These are phyloP conservation scores for Tephrocybe sp. DNA, from an alignment of 768 basidiomycete genomes.

Conservation along the genomic window DNA sequence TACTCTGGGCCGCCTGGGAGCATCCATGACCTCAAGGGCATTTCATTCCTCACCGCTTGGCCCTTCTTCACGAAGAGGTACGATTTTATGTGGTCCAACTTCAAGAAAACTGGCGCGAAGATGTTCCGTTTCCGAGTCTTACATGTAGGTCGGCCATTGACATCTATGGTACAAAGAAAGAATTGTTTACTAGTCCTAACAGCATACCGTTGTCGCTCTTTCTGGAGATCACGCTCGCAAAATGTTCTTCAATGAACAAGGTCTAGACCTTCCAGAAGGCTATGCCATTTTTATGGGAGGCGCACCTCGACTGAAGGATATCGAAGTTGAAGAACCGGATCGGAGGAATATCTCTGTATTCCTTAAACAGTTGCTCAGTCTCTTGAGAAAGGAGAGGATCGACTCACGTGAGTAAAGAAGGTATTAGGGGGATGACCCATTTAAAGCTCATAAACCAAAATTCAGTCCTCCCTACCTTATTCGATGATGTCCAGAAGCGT, in stretches of 20 bases:
- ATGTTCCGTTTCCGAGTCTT: conserved; percentile 30
- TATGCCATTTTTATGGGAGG: conserved; percentile 24
- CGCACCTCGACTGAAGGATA: conserved; percentile 18
- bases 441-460: too few relatives aligned
- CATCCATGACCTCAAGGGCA: conserved; percentile 23
- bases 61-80: conserved; percentile 31
- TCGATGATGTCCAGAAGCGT: conserved; percentile 16
- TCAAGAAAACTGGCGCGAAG: conserved; percentile 20
- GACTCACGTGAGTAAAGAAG: too few relatives aligned
- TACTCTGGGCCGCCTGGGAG: background rate
- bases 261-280: conserved; percentile 20
- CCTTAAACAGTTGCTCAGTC: conserved; percentile 2
- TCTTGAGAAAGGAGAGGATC: conserved; percentile 14
- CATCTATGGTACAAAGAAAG: too few relatives aligned
- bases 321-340: conserved; percentile 13
- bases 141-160: conserved; percentile 20
- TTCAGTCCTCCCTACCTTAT: conserved; percentile 17
- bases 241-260: conserved; percentile 23
- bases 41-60: conserved; percentile 29
- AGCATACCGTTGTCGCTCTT: conserved; percentile 24
- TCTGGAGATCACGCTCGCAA: conserved; percentile 23
- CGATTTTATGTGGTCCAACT: conserved; percentile 28
- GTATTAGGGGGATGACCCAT: too few relatives aligned
- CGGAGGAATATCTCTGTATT: conserved; percentile 2
- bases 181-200: background rate